These are phyloP conservation scores for Spirogloea muscicola DNA, from an alignment of 139 green algal species.

Conservation along the genomic window DNA sequence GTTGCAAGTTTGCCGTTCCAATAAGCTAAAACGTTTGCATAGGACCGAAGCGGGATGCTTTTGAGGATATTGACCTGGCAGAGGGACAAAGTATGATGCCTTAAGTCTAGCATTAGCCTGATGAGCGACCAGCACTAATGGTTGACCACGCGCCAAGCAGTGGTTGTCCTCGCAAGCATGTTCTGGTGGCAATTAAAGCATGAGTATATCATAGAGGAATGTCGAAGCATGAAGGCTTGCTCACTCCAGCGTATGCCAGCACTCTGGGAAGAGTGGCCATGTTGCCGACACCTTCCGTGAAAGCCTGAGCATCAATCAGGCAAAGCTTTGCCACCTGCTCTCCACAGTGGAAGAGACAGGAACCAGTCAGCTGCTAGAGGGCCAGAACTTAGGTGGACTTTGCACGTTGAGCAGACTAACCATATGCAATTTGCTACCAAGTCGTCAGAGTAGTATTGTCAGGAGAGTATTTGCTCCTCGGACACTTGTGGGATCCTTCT, in stretches of 20 bases:
- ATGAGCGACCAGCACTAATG: not conserved
- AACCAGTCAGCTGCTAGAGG: not conserved
- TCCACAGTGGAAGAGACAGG: not conserved
- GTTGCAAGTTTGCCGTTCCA: constrained; percentile 13
- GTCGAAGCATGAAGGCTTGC: not conserved
- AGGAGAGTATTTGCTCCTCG: not conserved
- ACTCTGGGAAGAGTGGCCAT: constrained; percentile 66
- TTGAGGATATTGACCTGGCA: constrained; percentile 24
- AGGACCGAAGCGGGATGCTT: constrained; percentile 3
- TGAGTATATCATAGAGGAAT: not conserved
- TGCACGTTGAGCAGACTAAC: not conserved
- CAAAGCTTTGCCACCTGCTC: constrained; percentile 61
- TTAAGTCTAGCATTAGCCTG: not conserved
- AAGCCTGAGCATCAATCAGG: constrained; percentile 77
- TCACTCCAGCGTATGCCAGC: constrained; percentile 58
- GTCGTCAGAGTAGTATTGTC: not conserved
- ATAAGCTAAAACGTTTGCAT: constrained; percentile 20
- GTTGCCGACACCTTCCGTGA: constrained; percentile 80
- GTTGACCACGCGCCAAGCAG: not conserved
- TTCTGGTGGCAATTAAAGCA: not conserved
- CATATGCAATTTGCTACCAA: not conserved
- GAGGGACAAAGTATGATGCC: not conserved
- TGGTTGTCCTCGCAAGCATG: not conserved
- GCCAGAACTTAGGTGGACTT: not conserved
- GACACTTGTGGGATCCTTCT: not conserved